Percentiles rank a stretch among this genome's conserved stretches.
phyloP scores from a whole-genome alignment of 345 rosid genomes.

The Aquilaria malaccensis region DNA sequence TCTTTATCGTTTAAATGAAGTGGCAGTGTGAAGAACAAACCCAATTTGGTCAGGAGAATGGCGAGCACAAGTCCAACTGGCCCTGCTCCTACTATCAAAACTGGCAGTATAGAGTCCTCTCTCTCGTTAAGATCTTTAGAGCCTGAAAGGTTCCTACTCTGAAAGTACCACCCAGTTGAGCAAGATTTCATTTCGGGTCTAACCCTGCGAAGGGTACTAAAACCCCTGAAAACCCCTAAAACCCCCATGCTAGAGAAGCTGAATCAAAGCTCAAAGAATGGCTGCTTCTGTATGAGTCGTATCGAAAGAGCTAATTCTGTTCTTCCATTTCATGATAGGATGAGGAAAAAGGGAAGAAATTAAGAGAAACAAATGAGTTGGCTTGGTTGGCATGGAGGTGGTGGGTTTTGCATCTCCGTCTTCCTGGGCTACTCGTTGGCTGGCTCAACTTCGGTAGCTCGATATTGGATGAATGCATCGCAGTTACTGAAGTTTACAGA shows the following conservation, averaged over 20 bases:
- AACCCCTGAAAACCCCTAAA: constrained; percentile 36
- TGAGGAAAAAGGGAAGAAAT: too few relatives aligned
- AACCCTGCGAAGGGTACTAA: constrained; percentile 20
- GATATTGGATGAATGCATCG: too few relatives aligned
- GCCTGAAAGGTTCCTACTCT: constrained; percentile 29
- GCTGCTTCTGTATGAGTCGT: too few relatives aligned
- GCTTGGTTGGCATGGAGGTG: too few relatives aligned
- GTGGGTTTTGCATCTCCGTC: too few relatives aligned
- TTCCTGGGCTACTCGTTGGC: too few relatives aligned
- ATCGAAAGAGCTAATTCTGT: too few relatives aligned
- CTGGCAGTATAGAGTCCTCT: constrained; percentile 53
- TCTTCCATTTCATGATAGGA: too few relatives aligned
- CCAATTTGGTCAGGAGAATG: constrained; percentile 71
- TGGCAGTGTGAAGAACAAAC: constrained; percentile 20
- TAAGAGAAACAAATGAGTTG: too few relatives aligned
- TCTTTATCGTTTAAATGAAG: not conserved
- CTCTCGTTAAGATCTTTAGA: constrained; percentile 10
- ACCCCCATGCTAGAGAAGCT: constrained; percentile 30
- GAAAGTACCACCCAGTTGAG: constrained; percentile 22
- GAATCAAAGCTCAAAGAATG: not conserved
- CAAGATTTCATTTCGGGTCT: constrained; percentile 22
- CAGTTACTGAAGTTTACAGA: too few relatives aligned
- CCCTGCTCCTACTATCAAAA: constrained; percentile 90
- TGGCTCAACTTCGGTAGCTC: too few relatives aligned
- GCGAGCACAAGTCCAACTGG: constrained; percentile 94